Evolutionary conservation across 2,329 filamentous ascomycete species (phyloP).

Genomic region (Botrytis fabae): DNA sequence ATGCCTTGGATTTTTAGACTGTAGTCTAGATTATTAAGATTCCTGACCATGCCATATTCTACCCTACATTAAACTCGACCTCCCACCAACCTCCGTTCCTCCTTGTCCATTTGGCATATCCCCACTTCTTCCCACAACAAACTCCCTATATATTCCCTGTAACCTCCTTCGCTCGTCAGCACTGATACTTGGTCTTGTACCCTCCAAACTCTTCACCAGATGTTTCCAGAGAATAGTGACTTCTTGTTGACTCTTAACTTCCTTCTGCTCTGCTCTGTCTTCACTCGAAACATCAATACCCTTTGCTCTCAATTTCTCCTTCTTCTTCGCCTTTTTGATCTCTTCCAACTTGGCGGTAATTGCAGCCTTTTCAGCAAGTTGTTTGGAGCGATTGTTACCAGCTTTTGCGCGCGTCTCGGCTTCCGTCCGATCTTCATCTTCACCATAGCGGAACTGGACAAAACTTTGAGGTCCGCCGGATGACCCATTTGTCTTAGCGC

Average conservation of each 20-base stretch:
- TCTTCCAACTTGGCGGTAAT: slow-evolving; percentile 80
- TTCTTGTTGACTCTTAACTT: slow-evolving; percentile 56
- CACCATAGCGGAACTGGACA: slow-evolving; percentile 81
- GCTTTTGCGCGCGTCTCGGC: slow-evolving; percentile 44
- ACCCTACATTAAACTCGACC: slow-evolving; percentile 79
- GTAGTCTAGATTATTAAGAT: neutral
- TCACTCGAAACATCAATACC: slow-evolving; percentile 32
- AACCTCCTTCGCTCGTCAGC: slow-evolving; percentile 72
- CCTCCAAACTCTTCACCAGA: slow-evolving; percentile 72
- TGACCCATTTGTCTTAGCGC: slow-evolving; percentile 35
- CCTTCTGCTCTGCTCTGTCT: slow-evolving; percentile 40
- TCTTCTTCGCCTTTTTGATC: slow-evolving; percentile 68
- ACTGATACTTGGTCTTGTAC: slow-evolving; percentile 81
- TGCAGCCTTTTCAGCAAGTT: slow-evolving; percentile 72
- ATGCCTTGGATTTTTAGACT: neutral
- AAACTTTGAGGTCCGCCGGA: slow-evolving; percentile 54
- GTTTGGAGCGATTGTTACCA: slow-evolving; percentile 53
- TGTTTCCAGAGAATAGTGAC: slow-evolving; percentile 85
- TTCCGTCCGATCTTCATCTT: slow-evolving; percentile 52
- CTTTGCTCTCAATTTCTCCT: slow-evolving; percentile 34
- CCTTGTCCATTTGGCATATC: slow-evolving; percentile 95
- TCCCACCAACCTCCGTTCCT: slow-evolving; percentile 85
- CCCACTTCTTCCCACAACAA: slow-evolving; percentile 87
- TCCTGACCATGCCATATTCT: neutral
- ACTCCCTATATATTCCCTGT: slow-evolving; percentile 83